These are phyloP conservation scores for Amanita rubescens DNA, from an alignment of 768 basidiomycete genomes.

Conservation along the genomic window DNA sequence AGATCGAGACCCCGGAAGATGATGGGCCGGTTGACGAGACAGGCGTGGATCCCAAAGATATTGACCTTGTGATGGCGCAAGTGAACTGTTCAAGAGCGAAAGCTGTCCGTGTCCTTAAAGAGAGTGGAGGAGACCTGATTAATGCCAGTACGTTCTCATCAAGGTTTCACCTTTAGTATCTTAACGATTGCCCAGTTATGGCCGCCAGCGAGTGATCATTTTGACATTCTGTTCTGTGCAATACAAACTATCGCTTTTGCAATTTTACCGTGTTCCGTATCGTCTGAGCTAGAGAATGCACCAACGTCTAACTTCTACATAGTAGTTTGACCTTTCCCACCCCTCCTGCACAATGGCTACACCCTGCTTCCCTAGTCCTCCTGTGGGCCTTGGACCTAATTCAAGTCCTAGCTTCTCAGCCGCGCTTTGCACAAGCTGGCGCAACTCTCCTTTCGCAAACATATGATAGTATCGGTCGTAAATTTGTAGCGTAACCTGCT, in stretches of 20 bases:
- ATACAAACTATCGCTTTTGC: slow-evolving; percentile 7
- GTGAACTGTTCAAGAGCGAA: slow-evolving; percentile 88
- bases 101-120: slow-evolving; percentile 85
- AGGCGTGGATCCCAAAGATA: slow-evolving; percentile 88
- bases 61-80: slow-evolving; percentile 86
- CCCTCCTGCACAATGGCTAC: slow-evolving; percentile 66
- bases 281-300: neutral
- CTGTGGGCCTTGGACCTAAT: slow-evolving; percentile 31
- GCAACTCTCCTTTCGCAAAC: slow-evolving; percentile 79
- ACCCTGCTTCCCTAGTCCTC: slow-evolving; percentile 29
- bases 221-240: slow-evolving; percentile 21
- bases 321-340: slow-evolving; percentile 89
- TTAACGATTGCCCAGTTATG: slow-evolving; percentile 55
- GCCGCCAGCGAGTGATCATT: slow-evolving; percentile 75
- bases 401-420: slow-evolving; percentile 48
- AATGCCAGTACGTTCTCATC: slow-evolving; percentile 75
- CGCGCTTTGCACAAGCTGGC: slow-evolving; percentile 52
- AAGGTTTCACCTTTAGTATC: neutral
- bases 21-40: slow-evolving; percentile 81
- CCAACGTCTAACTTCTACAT: slow-evolving; percentile 72
- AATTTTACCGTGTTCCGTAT: neutral
- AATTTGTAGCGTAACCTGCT: slow-evolving; percentile 28
- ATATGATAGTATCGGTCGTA: slow-evolving; percentile 96
- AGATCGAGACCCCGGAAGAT: slow-evolving; percentile 76
- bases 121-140: slow-evolving; percentile 90